These are phyloP conservation scores for Haematococcus sp. DNA, from an alignment of 139 green algal genomes.

Conservation along the genomic window DNA sequence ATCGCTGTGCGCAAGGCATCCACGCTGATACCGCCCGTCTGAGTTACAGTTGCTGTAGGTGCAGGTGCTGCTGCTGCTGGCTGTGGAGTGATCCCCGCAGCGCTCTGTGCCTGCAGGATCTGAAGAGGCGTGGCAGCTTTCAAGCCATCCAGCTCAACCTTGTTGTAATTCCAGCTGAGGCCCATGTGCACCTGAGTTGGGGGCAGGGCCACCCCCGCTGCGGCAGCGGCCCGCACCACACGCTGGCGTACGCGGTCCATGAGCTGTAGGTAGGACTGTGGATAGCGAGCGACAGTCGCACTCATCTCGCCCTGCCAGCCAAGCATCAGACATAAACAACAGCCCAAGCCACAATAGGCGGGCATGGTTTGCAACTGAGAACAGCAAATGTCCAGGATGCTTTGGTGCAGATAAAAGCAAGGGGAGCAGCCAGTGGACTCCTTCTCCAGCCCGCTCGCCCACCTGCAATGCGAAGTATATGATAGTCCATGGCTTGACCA, in stretches of 20 bases:
- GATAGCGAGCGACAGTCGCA: constrained; percentile 44
- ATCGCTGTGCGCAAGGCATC: no score
- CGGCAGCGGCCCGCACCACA: background rate
- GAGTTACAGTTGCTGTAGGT: no score
- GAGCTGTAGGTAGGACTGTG: constrained; percentile 23
- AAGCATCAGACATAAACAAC: no score
- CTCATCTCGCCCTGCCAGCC: constrained; percentile 50
- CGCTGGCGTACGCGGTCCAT: background rate
- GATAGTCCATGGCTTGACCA: constrained; percentile 6
- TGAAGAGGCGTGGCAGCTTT: no score
- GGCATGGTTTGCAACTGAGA: no score
- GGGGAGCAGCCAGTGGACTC: no score
- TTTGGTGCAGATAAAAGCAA: no score
- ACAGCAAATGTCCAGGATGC: background rate
- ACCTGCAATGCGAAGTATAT: constrained; percentile 12
- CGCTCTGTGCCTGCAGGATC: no score
- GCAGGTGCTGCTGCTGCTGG: no score
- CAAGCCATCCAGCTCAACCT: constrained; percentile 3
- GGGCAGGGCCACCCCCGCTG: background rate
- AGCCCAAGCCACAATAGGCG: no score
- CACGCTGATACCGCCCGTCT: no score
- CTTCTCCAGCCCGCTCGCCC: background rate
- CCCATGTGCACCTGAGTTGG: background rate
- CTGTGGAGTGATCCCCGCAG: no score
- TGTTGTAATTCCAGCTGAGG: constrained; percentile 20